Base-by-base conservation (phyloP, 176 grass and related monocot genomes). In the Oryza officinalis region DNA sequence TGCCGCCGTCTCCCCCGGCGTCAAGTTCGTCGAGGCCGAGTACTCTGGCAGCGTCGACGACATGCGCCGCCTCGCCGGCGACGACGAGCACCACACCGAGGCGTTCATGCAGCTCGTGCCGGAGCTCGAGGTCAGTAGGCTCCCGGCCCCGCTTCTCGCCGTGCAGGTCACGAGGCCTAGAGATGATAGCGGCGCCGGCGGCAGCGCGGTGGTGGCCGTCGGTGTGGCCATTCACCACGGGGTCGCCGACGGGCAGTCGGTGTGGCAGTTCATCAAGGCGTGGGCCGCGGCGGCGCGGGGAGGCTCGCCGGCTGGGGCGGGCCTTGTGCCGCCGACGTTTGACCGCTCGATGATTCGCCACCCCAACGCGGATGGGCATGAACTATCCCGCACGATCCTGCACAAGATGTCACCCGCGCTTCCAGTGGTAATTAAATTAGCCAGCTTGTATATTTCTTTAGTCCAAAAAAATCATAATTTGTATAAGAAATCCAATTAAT, bases 191-290 rank as follows among this genome's bases (percentile, higher is more conserved):
- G 23, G 9, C 41, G 10, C 22, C 30, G 71, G 71, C 0, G 71
- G 14, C 1, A 15, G 35, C 68, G 78, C 32, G 31, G 57, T 85
- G 71, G 57, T 89, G 65, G 80, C 81, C 1, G 47, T 94, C 7
- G 89, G 92, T 0, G 69, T 88, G 22, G 43, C 92, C 27, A 6
- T 89, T 22, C 71, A 79, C 77, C 92, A 94, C 37, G 60, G 31
- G 1, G 83, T 74, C 5, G 83, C 41, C 20, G 92, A 94, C 27
- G 89, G 89, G 0, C 67, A 63, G 27, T 86, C 80, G 31, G 28
- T 92, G 27, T 94, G 92, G 87, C 65, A 59, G 77, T 94, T 94
- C 80, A 33, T 94, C 49, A 60, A 63, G 38, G 87, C 80, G 13
- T 94, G 89, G 89, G 67, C 87, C 10, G 54, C 38, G n/a, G 59